A percentile compares a stretch with the other conserved stretches of the same genome.
Evolutionary conservation across 345 rosid genomes (phyloP).

Genomic region (Populus davidiana): DNA sequence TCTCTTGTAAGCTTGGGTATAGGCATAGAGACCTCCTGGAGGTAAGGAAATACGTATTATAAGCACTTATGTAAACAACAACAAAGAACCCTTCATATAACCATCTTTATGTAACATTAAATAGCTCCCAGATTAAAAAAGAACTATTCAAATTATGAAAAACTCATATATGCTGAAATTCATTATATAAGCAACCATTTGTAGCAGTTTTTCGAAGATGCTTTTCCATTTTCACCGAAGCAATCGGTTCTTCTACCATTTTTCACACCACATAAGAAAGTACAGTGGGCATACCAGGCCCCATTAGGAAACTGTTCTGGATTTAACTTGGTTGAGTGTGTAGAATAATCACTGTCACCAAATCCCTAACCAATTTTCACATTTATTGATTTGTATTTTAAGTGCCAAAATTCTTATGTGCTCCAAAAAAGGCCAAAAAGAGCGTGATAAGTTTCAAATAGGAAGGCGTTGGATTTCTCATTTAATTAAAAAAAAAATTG

Average conservation of each 20-base stretch:
- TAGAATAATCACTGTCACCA: no score
- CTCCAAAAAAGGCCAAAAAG: no score
- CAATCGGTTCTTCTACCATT: neutral
- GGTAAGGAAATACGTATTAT: constrained; percentile 14
- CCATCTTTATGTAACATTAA: neutral
- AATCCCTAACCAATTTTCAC: no score
- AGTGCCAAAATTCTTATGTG: no score
- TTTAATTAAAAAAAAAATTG: no score
- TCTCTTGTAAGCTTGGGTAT: constrained; percentile 72
- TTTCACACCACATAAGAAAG: neutral
- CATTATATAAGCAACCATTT: neutral
- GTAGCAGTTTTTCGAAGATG: neutral
- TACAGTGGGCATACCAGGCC: neutral
- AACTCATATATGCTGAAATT: neutral
- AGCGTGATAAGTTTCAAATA: no score
- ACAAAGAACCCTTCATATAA: neutral
- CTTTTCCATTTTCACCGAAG: neutral
- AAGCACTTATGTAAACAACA: neutral
- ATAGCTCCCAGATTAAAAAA: neutral
- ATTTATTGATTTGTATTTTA: no score
- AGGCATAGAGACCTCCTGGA: constrained; percentile 74
- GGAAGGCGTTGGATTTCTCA: no score
- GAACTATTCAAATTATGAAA: neutral
- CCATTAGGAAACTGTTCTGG: neutral
- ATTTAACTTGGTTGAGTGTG: no score